Percentiles rank a stretch among this genome's conserved stretches.
Conservation (phyloP, 2,329 filamentous ascomycete genomes). For the Ceratocystis alfenasii region DNA sequence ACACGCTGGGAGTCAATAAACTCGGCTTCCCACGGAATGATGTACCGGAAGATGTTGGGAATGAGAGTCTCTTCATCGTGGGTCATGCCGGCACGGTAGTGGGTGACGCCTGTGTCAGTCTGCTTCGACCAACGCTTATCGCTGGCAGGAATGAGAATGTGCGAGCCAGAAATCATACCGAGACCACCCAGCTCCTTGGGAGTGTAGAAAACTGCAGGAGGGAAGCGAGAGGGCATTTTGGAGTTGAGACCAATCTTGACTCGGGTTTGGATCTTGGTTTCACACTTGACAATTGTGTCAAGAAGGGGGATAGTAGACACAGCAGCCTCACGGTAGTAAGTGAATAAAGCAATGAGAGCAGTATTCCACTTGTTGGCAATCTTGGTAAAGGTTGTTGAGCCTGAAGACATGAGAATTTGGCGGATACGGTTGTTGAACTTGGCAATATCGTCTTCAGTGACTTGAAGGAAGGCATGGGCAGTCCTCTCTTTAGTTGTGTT, state of each 20-base stretch:
- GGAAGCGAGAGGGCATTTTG: constrained; percentile 98
- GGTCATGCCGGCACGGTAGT: constrained; percentile 95
- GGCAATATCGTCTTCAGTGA: constrained; percentile 93
- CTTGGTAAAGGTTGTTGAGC: constrained; percentile 98
- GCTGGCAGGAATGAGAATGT: constrained; percentile 92
- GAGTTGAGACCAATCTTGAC: constrained; percentile 98
- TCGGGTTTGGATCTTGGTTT: constrained; percentile 97
- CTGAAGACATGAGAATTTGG: constrained; percentile 97
- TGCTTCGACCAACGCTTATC: constrained; percentile 99
- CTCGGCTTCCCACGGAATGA: constrained; percentile 97
- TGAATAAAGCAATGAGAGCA: constrained; percentile 89
- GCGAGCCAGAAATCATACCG: constrained; percentile 97
- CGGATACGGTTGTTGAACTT: constrained; percentile 99
- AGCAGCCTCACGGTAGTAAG: constrained; percentile 94
- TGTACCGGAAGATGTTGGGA: constrained; percentile 98
- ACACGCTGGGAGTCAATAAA: constrained; percentile 98
- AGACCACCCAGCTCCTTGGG: constrained; percentile 94
- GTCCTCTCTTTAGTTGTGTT: constrained; percentile 95
- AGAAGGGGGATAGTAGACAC: constrained; percentile 89
- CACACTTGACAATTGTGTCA: constrained; percentile 97
- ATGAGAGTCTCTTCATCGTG: constrained; percentile 97
- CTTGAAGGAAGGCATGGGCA: constrained; percentile 91
- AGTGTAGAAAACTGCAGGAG: constrained; percentile 95
- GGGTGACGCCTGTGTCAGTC: constrained; percentile 91
- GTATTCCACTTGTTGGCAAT: constrained; percentile 99